Base-by-base conservation (phyloP, 306 rosid species). In the Senna tora region DNA sequence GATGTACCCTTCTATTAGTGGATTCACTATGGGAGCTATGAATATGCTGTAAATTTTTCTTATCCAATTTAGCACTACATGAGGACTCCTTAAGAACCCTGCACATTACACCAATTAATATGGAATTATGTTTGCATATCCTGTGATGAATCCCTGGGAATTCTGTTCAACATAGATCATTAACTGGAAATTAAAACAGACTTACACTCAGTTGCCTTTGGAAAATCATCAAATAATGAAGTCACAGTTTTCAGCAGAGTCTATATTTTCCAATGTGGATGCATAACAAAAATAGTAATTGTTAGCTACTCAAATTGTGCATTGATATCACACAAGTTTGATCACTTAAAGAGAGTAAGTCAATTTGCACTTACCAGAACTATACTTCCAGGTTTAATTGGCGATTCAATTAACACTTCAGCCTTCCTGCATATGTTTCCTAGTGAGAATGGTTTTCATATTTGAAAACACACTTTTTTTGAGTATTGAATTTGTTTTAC, bases 321-420 rank as follows among this genome's bases (percentile, higher is more conserved):
- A 7, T 12, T 22, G 21, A n/a, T 25, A 19, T 15, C 11, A 50
- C 53, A 13, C 34, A 39, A 63, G 41, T 70, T n/a, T 47, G 53
- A 75, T 34, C 53, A 45, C 15, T 43, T 7, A 39, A n/a, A n/a
- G n/a, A n/a, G 16, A 38, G 72, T n/a, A n/a, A 82, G 69, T 20
- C 9, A 34, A 59, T 6, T 25, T 36, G 51, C 39, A 33, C n/a
- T 85, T 87, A 93, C 97, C 90, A 93, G 81, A 72, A 77, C 88
- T 45, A 87, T 19, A 72, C 71, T 32, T 83, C 98, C 96, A 13
- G 98, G 93, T 77, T 93, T 93, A 86, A 89, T 9, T 7, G 89
- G 96, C 67, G 98, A 89, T 81, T 93, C 98, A n/a, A 78, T 84
- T 49, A 90, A 55, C 19, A 90, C 82, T 54, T 73, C 92, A 20